A percentile compares a stretch with the other conserved stretches of the same genome.
Conservation (phyloP, 1,139 yeast genomes). For the Suhomyces bokatorum region DNA sequence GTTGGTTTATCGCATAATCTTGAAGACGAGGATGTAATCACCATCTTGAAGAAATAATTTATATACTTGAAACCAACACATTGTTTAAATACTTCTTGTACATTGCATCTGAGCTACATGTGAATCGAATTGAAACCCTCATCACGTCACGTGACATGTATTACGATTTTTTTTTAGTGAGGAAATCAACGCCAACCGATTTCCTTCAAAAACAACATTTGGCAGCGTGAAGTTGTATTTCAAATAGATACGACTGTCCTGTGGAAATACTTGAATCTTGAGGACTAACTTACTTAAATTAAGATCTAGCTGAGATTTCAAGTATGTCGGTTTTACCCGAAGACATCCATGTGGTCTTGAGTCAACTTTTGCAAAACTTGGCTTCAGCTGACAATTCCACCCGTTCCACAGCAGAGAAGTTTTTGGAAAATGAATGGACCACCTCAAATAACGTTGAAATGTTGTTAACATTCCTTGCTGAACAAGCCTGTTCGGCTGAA, state of each 20-base stretch:
- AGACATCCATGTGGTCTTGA: slow-evolving; percentile 57
- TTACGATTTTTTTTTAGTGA: slow-evolving; percentile 10
- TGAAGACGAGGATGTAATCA: slow-evolving; percentile 95
- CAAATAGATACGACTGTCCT: not conserved
- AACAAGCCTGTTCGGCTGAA: slow-evolving; percentile 66
- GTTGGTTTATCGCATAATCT: slow-evolving; percentile 83
- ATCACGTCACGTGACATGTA: slow-evolving; percentile 10
- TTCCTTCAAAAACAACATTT: not conserved
- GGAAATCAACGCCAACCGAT: slow-evolving; percentile 9
- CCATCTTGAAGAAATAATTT: slow-evolving; percentile 73
- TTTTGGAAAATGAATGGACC: slow-evolving; percentile 76
- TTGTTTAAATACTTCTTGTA: not conserved
- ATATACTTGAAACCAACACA: not conserved
- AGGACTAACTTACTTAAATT: not conserved
- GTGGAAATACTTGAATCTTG: not conserved
- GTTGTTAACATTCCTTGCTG: slow-evolving; percentile 76
- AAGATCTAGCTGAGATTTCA: not conserved
- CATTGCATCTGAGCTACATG: too few relatives aligned
- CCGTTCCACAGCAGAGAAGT: slow-evolving; percentile 77
- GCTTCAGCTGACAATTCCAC: slow-evolving; percentile 74
- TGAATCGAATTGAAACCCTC: slow-evolving; percentile 3
- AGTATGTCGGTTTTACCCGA: slow-evolving; percentile 61
- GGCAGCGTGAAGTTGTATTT: not conserved
- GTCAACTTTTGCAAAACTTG: slow-evolving; percentile 63
- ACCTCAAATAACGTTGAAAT: slow-evolving; percentile 61